These are phyloP conservation scores for Lachancea fermentati DNA, from an alignment of 805 yeast genomes.

Conservation along the genomic window DNA sequence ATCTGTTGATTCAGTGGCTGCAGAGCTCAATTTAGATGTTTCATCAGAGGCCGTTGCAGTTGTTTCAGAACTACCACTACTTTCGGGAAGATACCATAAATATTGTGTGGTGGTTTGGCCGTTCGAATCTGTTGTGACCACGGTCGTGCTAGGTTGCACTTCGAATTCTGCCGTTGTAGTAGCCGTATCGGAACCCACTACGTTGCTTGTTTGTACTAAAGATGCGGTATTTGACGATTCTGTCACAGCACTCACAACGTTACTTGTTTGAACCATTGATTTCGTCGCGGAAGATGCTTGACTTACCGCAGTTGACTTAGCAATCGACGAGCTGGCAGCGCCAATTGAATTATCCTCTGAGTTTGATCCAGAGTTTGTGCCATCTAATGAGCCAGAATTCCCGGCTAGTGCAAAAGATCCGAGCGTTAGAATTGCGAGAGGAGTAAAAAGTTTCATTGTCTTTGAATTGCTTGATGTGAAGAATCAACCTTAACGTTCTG, in stretches of 20 bases:
- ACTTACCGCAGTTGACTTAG: too few relatives aligned
- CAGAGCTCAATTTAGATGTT: not conserved
- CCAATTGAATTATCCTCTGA: not conserved
- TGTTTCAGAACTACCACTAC: not conserved
- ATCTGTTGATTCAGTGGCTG: too few relatives aligned
- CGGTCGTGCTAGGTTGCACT: constrained; percentile 16
- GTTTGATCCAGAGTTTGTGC: not conserved
- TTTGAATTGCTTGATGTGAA: not conserved
- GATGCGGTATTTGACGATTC: constrained; percentile 2
- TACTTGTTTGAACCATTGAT: constrained; percentile 8
- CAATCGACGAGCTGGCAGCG: not conserved
- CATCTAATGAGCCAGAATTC: constrained; percentile 3
- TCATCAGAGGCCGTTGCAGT: not conserved
- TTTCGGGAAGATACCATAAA: constrained; percentile 12
- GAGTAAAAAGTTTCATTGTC: not conserved
- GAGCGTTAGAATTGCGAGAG: not conserved
- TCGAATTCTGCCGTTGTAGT: constrained; percentile 9
- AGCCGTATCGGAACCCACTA: not conserved
- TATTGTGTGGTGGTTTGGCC: constrained; percentile 17
- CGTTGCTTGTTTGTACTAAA: not conserved
- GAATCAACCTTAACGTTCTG: too few relatives aligned
- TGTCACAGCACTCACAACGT: constrained; percentile 3
- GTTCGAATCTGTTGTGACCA: constrained; percentile 17
- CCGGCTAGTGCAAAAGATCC: not conserved
- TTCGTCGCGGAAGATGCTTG: not conserved